phyloP scores from a whole-genome alignment of 176 grass and related monocot genomes.

The Carex littledalei region DNA sequence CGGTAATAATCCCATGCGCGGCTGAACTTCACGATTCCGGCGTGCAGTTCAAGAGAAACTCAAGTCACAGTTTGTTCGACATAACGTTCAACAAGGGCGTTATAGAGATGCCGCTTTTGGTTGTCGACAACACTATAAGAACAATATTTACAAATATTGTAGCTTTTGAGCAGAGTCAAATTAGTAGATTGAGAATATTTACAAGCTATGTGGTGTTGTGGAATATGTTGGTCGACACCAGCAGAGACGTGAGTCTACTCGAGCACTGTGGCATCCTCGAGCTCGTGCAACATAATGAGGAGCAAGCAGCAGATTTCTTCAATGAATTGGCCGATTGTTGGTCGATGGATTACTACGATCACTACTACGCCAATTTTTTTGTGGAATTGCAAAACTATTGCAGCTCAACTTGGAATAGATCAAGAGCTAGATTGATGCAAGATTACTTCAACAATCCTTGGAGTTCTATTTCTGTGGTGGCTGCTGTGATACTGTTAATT shows the following conservation, averaged over 20 bases:
- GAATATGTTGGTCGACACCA: conserved; percentile 27
- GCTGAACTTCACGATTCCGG: conserved; percentile 34
- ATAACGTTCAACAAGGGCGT: background rate
- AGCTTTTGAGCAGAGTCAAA: conserved; percentile 35
- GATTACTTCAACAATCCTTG: conserved; percentile 46
- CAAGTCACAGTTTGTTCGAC: background rate
- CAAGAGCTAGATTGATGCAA: conserved; percentile 16
- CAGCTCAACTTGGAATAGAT: background rate
- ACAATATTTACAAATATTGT: conserved; percentile 29
- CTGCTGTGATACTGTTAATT: background rate
- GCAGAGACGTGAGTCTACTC: conserved; percentile 29
- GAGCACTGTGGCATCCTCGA: background rate
- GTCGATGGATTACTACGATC: background rate
- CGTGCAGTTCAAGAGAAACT: background rate
- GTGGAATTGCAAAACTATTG: background rate
- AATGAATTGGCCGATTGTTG: background rate
- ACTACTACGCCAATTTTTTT: conserved; percentile 14
- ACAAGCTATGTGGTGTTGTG: conserved; percentile 33
- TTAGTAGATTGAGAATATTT: background rate
- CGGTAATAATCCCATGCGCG: conserved; percentile 21
- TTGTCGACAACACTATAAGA: conserved; percentile 25
- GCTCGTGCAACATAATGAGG: conserved; percentile 6
- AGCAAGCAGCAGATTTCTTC: background rate
- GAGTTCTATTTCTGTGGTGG: conserved; percentile 28
- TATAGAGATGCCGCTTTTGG: conserved; percentile 39